Conservation (phyloP, 805 yeast species). For the Naumovozyma castellii region DNA sequence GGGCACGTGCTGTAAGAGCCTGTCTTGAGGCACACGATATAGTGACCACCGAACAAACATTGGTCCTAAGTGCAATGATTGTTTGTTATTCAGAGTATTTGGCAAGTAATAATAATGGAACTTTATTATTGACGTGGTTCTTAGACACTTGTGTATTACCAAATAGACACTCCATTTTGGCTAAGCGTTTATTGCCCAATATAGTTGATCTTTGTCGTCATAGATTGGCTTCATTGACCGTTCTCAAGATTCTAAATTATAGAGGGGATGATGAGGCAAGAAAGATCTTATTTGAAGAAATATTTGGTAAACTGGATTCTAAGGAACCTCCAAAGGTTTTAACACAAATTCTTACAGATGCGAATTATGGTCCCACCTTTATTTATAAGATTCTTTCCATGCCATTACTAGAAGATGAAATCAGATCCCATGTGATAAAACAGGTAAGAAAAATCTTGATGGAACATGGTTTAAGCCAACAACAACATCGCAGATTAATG, state of each 20-base stretch:
- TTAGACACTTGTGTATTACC: conserved; percentile 71
- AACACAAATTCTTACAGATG: conserved; percentile 54
- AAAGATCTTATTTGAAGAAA: conserved; percentile 47
- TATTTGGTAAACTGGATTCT: conserved; percentile 45
- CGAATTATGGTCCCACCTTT: conserved; percentile 62
- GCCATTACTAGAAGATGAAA: conserved; percentile 49
- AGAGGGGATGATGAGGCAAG: conserved; percentile 55
- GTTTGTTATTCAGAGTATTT: conserved; percentile 68
- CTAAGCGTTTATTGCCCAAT: conserved; percentile 51
- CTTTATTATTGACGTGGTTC: conserved; percentile 86
- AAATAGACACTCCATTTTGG: conserved; percentile 55
- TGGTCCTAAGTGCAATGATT: conserved; percentile 67
- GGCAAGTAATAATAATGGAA: conserved; percentile 79
- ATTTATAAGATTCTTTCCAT: conserved; percentile 70
- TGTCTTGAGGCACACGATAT: conserved; percentile 68
- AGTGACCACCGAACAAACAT: conserved; percentile 54
- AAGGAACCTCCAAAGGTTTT: conserved; percentile 38
- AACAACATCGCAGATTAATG: conserved; percentile 64
- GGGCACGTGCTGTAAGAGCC: conserved; percentile 90
- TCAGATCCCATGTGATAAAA: conserved; percentile 46
- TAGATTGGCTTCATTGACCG: conserved; percentile 74
- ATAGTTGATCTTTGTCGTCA: conserved; percentile 62
- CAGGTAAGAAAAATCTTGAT: conserved; percentile 58
- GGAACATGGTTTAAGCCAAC: conserved; percentile 52
- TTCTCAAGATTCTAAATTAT: conserved; percentile 66